Evolutionary conservation across 1,139 yeast genomes (phyloP).

Genomic region (Pichia sp.): DNA sequence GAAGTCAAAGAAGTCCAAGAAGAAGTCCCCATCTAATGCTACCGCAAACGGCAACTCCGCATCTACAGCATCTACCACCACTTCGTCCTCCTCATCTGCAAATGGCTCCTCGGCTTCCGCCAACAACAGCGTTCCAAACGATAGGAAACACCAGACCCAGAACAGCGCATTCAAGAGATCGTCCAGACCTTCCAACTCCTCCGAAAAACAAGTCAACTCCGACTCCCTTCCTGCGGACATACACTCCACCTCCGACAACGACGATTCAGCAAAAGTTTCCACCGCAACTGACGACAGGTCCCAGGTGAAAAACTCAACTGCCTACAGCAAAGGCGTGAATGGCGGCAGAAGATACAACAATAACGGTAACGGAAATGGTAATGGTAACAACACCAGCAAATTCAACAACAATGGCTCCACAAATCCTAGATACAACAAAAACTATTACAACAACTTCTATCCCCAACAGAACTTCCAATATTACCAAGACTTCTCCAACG

Average conservation of each 20-base stretch:
- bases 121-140: neutral
- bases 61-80: neutral
- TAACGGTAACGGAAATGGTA: neutral
- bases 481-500: slow-evolving; percentile 4
- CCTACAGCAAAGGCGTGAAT: neutral
- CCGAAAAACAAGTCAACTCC: neutral
- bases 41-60: neutral
- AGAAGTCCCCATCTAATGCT: slow-evolving; percentile 1
- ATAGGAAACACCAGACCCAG: neutral
- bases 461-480: slow-evolving; percentile 7
- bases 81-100: neutral
- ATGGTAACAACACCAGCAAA: slow-evolving; percentile 1
- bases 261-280: neutral
- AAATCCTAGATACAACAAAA: neutral
- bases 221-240: neutral
- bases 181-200: neutral
- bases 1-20: slow-evolving; percentile 12
- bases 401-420: neutral
- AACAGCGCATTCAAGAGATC: neutral
- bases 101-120: neutral
- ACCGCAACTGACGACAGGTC: slow-evolving; percentile 27
- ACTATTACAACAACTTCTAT: neutral
- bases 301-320: neutral
- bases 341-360: slow-evolving; percentile 4
- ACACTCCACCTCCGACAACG: neutral